phyloP scores from a whole-genome alignment of 2,329 filamentous ascomycete species.

The Neofusicoccum parvum region DNA sequence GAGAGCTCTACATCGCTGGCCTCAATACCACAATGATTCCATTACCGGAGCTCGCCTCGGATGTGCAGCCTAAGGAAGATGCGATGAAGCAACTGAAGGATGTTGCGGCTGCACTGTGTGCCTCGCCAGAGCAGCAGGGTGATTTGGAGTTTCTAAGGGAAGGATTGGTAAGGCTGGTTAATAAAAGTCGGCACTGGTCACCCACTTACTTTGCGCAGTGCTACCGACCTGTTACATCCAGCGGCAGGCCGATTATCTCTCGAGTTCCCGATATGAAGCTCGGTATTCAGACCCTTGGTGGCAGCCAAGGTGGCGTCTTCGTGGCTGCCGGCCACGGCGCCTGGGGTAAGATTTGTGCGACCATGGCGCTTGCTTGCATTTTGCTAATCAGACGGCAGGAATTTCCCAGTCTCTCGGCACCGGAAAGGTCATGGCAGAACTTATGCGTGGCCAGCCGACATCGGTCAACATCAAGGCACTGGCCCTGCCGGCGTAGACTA shows the following conservation, averaged over 20 bases:
- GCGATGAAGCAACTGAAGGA: conserved; percentile 55
- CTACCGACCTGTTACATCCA: conserved; percentile 69
- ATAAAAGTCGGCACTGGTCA: not conserved
- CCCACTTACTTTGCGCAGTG: conserved; percentile 47
- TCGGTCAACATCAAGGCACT: conserved; percentile 63
- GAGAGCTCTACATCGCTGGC: conserved; percentile 73
- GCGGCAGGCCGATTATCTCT: conserved; percentile 65
- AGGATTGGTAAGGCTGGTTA: conserved; percentile 50
- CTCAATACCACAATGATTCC: conserved; percentile 64
- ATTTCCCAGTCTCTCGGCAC: conserved; percentile 61
- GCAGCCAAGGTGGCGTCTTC: conserved; percentile 64
- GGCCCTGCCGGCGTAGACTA: conserved; percentile 32
- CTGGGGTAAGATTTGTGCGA: conserved; percentile 58
- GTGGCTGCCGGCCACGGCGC: conserved; percentile 73
- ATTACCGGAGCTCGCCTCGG: conserved; percentile 60
- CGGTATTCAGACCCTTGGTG: conserved; percentile 50
- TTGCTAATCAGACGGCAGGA: conserved; percentile 12
- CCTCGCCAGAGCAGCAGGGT: conserved; percentile 42
- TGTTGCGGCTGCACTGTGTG: conserved; percentile 54
- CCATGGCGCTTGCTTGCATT: not conserved
- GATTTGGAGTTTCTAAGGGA: conserved; percentile 66
- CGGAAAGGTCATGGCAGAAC: conserved; percentile 69
- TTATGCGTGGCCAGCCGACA: conserved; percentile 61
- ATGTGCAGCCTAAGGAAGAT: conserved; percentile 49
- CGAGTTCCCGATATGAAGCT: conserved; percentile 60